A percentile compares a stretch with the other conserved stretches of the same genome.
Conservation (phyloP, 805 yeast species). For the Blastobotrys americana region DNA sequence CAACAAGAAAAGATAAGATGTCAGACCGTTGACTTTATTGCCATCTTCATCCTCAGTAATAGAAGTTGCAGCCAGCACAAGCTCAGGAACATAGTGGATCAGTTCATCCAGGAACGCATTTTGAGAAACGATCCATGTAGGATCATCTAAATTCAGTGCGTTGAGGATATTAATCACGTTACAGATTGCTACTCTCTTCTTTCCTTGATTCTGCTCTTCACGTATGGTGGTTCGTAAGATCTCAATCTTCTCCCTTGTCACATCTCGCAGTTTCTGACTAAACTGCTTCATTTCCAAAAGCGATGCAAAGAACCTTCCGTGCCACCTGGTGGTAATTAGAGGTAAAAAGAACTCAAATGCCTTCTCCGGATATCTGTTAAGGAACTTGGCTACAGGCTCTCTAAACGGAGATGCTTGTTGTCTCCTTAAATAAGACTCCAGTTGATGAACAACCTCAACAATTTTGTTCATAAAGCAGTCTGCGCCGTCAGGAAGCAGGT, state of each 20-base stretch:
- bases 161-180: conserved; percentile 62
- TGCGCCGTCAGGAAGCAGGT: conserved; percentile 86
- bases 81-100: conserved; percentile 38
- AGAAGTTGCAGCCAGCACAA: conserved; percentile 36
- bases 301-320: conserved; percentile 60
- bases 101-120: conserved; percentile 39
- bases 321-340: conserved; percentile 55
- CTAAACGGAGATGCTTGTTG: conserved; percentile 86
- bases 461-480: conserved; percentile 85
- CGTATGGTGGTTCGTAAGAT: conserved; percentile 29
- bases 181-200: conserved; percentile 57
- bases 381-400: conserved; percentile 77
- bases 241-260: conserved; percentile 46
- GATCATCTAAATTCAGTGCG: conserved; percentile 42
- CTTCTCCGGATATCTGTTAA: conserved; percentile 74
- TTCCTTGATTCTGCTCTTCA: conserved; percentile 41
- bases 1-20: conserved; percentile 60
- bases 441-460: conserved; percentile 60
- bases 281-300: conserved; percentile 51
- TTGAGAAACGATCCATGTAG: conserved; percentile 54
- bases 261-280: conserved; percentile 50
- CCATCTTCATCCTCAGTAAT: conserved; percentile 25
- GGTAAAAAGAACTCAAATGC: conserved; percentile 62
- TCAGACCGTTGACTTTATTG: conserved; percentile 23
- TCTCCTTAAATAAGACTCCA: conserved; percentile 79